Conservation (phyloP, 768 basidiomycete genomes). For the Scleroderma citrinum region DNA sequence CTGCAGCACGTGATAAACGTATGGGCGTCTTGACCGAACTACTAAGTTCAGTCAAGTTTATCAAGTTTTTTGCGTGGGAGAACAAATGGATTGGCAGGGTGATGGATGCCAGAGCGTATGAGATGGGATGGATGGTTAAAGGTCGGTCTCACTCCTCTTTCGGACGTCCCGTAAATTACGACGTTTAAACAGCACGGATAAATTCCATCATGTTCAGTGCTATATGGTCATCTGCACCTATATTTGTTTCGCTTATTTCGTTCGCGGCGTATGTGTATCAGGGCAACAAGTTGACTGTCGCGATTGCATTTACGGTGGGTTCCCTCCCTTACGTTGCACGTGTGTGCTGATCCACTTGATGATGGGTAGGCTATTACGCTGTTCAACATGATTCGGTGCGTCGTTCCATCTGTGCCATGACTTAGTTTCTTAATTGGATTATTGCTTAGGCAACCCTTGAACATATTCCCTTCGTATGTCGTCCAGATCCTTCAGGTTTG, state of each 20-base stretch:
- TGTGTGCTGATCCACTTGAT: background rate
- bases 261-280: conserved; percentile 70
- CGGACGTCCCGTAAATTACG: background rate
- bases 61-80: conserved; percentile 41
- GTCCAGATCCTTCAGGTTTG: conserved; percentile 64
- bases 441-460: conserved; percentile 54
- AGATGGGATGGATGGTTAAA: conserved; percentile 71
- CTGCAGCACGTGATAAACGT: conserved; percentile 36
- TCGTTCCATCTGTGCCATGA: too few species aligned
- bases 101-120: conserved; percentile 49
- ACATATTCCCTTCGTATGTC: conserved; percentile 74
- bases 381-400: conserved; percentile 77
- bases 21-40: conserved; percentile 43
- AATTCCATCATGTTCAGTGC: conserved; percentile 68
- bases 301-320: conserved; percentile 78
- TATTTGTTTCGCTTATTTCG: conserved; percentile 72
- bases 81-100: conserved; percentile 38
- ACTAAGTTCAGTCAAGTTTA: conserved; percentile 33
- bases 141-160: conserved; percentile 37
- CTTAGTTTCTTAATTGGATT: too few species aligned
- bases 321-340: background rate
- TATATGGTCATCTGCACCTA: conserved; percentile 73
- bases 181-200: conserved; percentile 45
- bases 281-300: conserved; percentile 70
- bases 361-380: conserved; percentile 61